These are phyloP conservation scores for Kodamaea leandrae DNA, from an alignment of 805 yeast species.

Conservation along the genomic window DNA sequence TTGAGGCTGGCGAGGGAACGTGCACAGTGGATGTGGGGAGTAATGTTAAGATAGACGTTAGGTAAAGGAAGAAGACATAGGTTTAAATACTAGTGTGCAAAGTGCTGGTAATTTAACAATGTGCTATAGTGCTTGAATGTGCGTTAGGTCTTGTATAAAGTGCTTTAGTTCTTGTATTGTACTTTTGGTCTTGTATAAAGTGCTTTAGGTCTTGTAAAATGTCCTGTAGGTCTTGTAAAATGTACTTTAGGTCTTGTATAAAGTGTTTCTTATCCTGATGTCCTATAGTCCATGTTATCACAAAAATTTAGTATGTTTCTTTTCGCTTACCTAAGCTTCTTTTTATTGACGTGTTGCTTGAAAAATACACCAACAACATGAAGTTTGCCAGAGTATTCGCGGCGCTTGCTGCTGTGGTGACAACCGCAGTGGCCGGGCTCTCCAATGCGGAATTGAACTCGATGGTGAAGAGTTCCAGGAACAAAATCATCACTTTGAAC, in stretches of 20 bases:
- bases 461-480: constrained; percentile 17
- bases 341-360: constrained; percentile 10
- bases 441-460: constrained; percentile 22
- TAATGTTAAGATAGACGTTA: background rate
- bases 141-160: too few relatives aligned
- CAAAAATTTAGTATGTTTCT: background rate
- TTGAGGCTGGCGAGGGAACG: constrained; percentile 45
- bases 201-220: too few relatives aligned
- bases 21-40: constrained; percentile 38
- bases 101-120: too few relatives aligned
- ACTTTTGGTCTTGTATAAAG: too few relatives aligned
- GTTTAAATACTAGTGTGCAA: background rate
- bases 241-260: too few relatives aligned
- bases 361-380: constrained; percentile 8
- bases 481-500: constrained; percentile 29
- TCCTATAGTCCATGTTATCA: too few relatives aligned
- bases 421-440: constrained; percentile 22
- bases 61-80: background rate
- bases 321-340: background rate
- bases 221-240: too few relatives aligned
- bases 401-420: constrained; percentile 12
- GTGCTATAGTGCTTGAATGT: too few relatives aligned
- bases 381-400: constrained; percentile 11
- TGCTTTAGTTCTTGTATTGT: too few relatives aligned
- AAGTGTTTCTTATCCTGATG: too few relatives aligned